Percentiles rank a stretch among this genome's conserved stretches.
Conservation (phyloP, 768 basidiomycete species). For the Tricholoma matsutake region DNA sequence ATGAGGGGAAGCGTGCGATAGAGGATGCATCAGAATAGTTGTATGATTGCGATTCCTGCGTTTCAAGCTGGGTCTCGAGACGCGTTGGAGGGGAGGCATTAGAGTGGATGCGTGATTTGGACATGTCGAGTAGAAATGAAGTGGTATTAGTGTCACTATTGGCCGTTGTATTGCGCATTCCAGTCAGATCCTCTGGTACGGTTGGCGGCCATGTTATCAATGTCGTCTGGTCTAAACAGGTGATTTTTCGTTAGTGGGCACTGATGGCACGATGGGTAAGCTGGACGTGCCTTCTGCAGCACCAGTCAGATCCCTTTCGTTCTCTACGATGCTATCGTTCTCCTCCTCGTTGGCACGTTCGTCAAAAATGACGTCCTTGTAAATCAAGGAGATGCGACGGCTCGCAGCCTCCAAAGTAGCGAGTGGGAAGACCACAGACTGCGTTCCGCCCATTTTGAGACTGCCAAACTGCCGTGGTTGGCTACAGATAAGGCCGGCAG, state of each 20-base stretch:
- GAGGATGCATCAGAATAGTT: constrained; percentile 67
- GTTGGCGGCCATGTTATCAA: constrained; percentile 61
- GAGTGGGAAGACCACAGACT: constrained; percentile 40
- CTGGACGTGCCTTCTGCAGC: neutral
- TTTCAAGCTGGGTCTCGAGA: constrained; percentile 26
- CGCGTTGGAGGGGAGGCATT: neutral
- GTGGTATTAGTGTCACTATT: constrained; percentile 2
- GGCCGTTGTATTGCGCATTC: neutral
- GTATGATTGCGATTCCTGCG: constrained; percentile 48
- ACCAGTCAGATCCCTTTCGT: constrained; percentile 5
- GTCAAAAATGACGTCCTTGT: constrained; percentile 70
- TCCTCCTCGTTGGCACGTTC: constrained; percentile 38
- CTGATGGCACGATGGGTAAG: neutral
- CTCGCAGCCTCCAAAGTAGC: constrained; percentile 65
- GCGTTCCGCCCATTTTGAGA: constrained; percentile 6
- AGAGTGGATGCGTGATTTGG: constrained; percentile 15
- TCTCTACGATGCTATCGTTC: constrained; percentile 14
- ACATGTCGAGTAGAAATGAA: constrained; percentile 28
- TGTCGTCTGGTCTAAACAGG: constrained; percentile 42
- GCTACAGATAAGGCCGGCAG: neutral
- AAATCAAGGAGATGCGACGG: constrained; percentile 64
- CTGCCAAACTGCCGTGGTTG: neutral
- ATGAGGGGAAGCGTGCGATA: constrained; percentile 69
- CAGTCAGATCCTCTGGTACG: constrained; percentile 11
- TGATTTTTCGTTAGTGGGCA: neutral